A percentile compares a stretch with the other conserved stretches of the same genome.
Conservation (phyloP, 495 filamentous ascomycete species). For the Trichocladium uniseriatum region DNA sequence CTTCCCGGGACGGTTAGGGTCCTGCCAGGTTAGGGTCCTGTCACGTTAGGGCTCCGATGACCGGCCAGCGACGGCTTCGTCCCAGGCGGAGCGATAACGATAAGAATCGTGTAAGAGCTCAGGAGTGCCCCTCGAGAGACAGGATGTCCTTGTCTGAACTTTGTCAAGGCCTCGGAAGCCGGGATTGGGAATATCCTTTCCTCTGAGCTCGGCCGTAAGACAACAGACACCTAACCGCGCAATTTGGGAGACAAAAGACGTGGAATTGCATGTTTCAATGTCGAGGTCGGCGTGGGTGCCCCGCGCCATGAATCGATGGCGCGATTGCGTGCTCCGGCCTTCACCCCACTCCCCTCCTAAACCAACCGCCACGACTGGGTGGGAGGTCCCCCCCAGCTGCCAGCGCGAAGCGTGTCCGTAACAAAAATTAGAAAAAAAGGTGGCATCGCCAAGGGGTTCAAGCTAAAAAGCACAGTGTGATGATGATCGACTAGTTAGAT, state of each 20-base stretch:
- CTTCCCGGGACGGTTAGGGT: no score
- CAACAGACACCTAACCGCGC: no score
- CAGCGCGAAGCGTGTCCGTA: neutral
- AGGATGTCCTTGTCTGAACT: no score
- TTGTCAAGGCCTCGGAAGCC: no score
- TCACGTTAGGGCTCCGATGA: slow-evolving; percentile 2
- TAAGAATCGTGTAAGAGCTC: neutral
- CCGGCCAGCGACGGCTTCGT: neutral
- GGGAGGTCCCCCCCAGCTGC: neutral
- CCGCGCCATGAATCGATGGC: slow-evolving; percentile 25
- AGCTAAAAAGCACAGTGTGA: neutral
- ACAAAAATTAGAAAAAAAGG: slow-evolving; percentile 6
- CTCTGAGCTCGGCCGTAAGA: no score
- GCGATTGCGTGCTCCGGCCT: slow-evolving; percentile 29
- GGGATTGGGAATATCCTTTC: no score
- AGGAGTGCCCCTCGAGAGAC: no score
- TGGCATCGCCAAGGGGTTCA: neutral
- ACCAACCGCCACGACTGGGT: slow-evolving; percentile 10
- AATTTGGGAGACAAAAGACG: neutral
- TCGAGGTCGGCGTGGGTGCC: slow-evolving; percentile 9
- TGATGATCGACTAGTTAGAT: neutral
- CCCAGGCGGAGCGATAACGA: neutral
- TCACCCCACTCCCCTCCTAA: slow-evolving; percentile 22
- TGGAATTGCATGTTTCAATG: neutral
- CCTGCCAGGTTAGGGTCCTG: no score